A percentile compares a stretch with the other conserved stretches of the same genome.
Conservation (phyloP, 495 filamentous ascomycete species). For the Neurospora sp. region DNA sequence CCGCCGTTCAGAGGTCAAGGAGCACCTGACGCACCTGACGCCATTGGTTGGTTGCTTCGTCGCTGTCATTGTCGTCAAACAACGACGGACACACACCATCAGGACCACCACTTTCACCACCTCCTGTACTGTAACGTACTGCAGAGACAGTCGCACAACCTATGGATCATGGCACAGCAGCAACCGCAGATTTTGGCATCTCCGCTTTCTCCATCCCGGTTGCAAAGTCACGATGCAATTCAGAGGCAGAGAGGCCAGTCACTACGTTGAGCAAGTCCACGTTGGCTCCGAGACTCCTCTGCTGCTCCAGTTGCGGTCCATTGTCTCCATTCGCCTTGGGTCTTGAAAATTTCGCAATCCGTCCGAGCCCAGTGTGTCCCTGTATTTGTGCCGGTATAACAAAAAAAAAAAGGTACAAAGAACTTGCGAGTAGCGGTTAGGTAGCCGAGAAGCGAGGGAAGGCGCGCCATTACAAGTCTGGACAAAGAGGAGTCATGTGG, state of each 20-base stretch:
- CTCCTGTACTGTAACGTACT: not conserved
- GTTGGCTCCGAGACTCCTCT: not conserved
- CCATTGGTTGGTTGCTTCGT: not conserved
- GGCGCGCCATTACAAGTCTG: not conserved
- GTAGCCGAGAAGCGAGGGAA: not conserved
- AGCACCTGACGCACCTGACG: not conserved
- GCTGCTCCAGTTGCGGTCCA: not conserved
- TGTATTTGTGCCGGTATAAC: not conserved
- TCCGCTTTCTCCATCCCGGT: not conserved
- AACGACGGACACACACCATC: not conserved
- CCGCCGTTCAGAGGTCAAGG: not conserved
- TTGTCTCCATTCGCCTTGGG: not conserved
- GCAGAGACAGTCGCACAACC: not conserved
- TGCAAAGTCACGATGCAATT: not conserved
- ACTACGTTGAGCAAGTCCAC: not conserved
- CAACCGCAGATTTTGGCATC: not conserved
- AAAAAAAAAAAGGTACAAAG: not conserved
- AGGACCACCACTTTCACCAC: not conserved
- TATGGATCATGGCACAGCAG: not conserved
- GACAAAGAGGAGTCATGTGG: not conserved
- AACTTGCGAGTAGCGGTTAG: not conserved
- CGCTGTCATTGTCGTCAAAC: not conserved
- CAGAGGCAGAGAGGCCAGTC: not conserved
- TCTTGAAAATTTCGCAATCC: not conserved
- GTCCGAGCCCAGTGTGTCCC: not conserved